Base-by-base conservation (phyloP, 257 asterid species). In the Lycium ferocissimum region DNA sequence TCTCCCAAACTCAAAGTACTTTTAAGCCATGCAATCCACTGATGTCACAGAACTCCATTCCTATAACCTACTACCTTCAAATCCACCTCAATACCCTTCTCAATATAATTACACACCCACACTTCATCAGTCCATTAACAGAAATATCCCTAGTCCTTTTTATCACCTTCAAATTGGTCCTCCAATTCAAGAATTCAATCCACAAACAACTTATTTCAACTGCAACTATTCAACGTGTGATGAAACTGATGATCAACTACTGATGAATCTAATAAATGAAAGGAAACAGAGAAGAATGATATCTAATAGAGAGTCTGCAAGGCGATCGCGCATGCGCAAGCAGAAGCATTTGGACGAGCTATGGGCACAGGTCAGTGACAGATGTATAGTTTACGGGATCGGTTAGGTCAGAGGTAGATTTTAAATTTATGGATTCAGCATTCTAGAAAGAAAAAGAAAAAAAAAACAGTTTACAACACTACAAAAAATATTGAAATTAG, bases 251-350 rank as follows among this genome's bases (percentile, higher is more conserved):
- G 99, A 93, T 75, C 96, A 93, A 45, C 91, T 91, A 37, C 26
- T 90, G 4, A 93, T 90, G 4, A 93, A 94, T 87, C 88, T 95
- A 71, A 92, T 94, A 83, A 92, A 91, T 13, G 99, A 94, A 87
- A 87, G 99, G 88, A 95, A 94, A 85, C 93, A 93, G 72, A 87
- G 98, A 61, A 87, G 99, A 81, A 95, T 95, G 98, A 93, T 95
- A 35, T 94, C 99, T 4, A 95, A 95, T 88, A 79, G 98, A 66
- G 98, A 95, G 79, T 95, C 98, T 0, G 99, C 99, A 2, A 84
- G 99, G 8, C n/a, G 99, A 17, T 95, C 99, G 7, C 97, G 98
- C 81, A 95, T 95, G 99, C 94, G 99, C n/a, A 95, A 95, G 84
- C 99, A 94, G 78, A 95, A 91, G 89, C 99, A 94, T 83, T 86